Percentiles rank a stretch among this genome's conserved stretches.
phyloP scores from a whole-genome alignment of 2,329 filamentous ascomycete species.

The Arthrinium phaeospermum region DNA sequence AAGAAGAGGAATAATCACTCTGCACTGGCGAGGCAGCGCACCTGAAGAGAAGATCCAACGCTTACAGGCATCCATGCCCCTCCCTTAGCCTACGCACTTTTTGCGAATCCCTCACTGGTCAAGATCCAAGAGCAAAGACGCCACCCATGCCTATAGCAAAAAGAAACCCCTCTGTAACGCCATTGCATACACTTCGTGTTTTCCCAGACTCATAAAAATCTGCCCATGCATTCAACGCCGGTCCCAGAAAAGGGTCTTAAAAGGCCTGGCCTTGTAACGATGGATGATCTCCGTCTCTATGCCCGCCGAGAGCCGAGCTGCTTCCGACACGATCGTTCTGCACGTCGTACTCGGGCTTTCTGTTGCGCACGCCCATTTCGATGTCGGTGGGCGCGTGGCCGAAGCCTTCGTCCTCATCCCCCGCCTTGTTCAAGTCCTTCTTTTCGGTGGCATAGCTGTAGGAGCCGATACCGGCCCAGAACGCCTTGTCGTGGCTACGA shows the following conservation, averaged over 20 bases:
- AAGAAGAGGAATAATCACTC: not conserved
- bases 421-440: conserved; percentile 36
- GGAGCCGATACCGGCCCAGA: conserved; percentile 75
- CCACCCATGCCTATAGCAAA: not conserved
- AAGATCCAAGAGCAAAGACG: not conserved
- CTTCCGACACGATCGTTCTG: not conserved
- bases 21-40: not conserved
- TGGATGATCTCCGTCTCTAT: not conserved
- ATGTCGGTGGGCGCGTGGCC: conserved; percentile 33
- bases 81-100: not conserved
- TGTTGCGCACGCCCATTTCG: conserved; percentile 35
- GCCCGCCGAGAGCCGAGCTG: not conserved
- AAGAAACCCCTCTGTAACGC: not conserved
- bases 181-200: not conserved
- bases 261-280: not conserved
- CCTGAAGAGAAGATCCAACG: not conserved
- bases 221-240: not conserved
- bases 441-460: conserved; percentile 59
- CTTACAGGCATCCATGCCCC: not conserved
- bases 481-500: conserved; percentile 73
- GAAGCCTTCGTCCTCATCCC: conserved; percentile 30
- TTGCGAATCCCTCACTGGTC: not conserved
- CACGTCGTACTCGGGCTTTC: not conserved
- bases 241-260: not conserved
- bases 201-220: not conserved